Evolutionary conservation across 2,329 filamentous ascomycete species (phyloP), one percentile per base, ranked within the genome.

Genomic region (Botrytis cinerea): DNA sequence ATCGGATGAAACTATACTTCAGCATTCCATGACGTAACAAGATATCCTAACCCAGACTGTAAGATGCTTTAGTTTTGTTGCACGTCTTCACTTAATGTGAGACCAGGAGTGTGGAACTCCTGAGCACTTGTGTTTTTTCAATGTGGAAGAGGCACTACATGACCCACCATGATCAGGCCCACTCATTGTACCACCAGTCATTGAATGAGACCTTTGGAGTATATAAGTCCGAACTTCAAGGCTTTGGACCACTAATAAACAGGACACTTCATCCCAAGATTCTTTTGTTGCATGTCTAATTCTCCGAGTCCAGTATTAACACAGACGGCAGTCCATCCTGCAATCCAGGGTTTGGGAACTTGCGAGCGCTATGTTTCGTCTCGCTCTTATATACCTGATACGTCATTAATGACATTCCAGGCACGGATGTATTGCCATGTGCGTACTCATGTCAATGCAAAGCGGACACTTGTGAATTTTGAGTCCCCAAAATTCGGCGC

Each of bases 251-350:
- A 43, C 45, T 59, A n/a, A 46, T 20, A 32, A 35, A 46, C 12
- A 43, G 9, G 45, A 32, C 2, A 43, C 46, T 67, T 45, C 61
- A 66, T 59, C 45, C 57, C 14, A 28, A 40, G 16, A 51, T 35
- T 25, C 6, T 54, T 45, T 46, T 72, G 70, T 72, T 72, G 70
- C 70, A 72, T n/a, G 46, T 45, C 61, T 72, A 72, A 72, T 72
- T 72, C 46, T 72, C 70, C 70, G 61, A 38, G 4, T 45, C n/a
- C n/a, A 57, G 18, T 9, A 25, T 68, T 43, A 32, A 28, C 16
- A 40, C 25, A 40, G 35, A 16, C 38, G 16, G n/a, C 28, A n/a
- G 48, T 43, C 18, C 48, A 57, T 32, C n/a, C 22, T 43, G 35
- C 22, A 35, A 12, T 43, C 25, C 16, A n/a, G 16, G 38, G 40